Base-by-base conservation (phyloP, 2,329 filamentous ascomycete genomes). In the Cryphonectria naterciae region DNA sequence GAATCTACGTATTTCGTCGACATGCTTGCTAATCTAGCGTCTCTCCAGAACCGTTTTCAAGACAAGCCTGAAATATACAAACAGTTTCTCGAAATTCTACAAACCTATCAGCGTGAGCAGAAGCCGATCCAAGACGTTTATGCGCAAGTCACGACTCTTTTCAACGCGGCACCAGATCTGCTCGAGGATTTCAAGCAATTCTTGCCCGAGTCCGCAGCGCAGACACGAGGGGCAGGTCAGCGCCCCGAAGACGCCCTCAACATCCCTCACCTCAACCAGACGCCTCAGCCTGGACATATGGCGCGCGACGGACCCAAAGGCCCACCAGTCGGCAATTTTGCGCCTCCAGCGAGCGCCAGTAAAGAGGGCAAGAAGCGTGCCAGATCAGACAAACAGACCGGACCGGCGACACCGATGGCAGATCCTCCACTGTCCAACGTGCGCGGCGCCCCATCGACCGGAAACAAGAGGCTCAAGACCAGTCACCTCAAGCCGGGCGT, bases 151-250 rank as follows among this genome's bases (percentile, higher is more conserved):
- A 99, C 97, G 0, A 92, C 92, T 43, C 85, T 99, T 0, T 99
- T 99, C 83, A 94, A 94, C 78, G 92, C 92, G 6, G 96, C 97
- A 0, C 95, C 95, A 5, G 96, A 99, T 81, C 88, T 99, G 17
- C 85, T 99, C 2, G 96, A 99, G 81, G 96, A 99, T 78, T 99
- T 99, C 80, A 99, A 99, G 80, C 96, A 99, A 78, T 99, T 99
- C 75, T 86, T 99, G 10, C 96, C 96, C 0, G 96, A 99, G 79
- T 97, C 95, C 60, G 87, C 88, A 70, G 85, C 86, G 1, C 88
- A 88, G 72, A 80, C 84, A 6, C 85, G 82, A 86, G 76, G 92
- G 87, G 79, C 88, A 82, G 74, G 85, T 81, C 71, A 86, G 82
- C 90, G 91, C 69, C 85, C 88, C 61, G 93, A 94, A 75, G 91